Conservation (phyloP, 495 filamentous ascomycete species). For the Neurospora sp. region DNA sequence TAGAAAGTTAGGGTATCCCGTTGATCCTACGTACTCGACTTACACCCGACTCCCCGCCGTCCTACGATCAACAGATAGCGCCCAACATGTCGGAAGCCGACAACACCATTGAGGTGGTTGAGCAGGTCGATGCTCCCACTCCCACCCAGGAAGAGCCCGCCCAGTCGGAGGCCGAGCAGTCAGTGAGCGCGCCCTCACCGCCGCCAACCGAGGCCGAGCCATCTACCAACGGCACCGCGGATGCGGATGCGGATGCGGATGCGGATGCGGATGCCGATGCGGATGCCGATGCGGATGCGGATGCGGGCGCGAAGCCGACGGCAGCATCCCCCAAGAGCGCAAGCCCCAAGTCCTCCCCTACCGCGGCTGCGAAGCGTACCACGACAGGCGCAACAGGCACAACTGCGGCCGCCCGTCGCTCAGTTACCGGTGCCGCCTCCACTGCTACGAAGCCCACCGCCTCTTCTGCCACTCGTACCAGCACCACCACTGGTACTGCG, state of each 20-base stretch:
- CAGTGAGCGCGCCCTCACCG: not conserved
- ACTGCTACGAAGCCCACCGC: constrained; percentile 30
- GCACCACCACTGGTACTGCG: constrained; percentile 10
- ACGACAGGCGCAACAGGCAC: constrained; percentile 5
- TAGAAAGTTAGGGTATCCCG: not conserved
- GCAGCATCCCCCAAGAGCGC: constrained; percentile 2
- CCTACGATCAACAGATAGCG: not conserved
- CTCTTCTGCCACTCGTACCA: constrained; percentile 27
- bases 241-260: not conserved
- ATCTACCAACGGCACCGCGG: constrained; percentile 7
- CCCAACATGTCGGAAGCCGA: constrained; percentile 38
- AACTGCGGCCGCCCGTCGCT: constrained; percentile 7
- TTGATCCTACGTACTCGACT: not conserved
- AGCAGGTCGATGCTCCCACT: constrained; percentile 27
- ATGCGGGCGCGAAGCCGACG: not conserved
- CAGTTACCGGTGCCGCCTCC: constrained; percentile 6
- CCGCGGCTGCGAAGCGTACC: constrained; percentile 22
- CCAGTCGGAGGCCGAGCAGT: constrained; percentile 14
- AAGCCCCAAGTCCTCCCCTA: not conserved
- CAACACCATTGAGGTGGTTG: constrained; percentile 26
- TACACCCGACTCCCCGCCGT: not conserved
- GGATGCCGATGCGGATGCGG: not conserved
- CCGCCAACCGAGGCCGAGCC: constrained; percentile 1
- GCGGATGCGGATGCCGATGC: not conserved
- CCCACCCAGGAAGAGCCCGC: constrained; percentile 4